A percentile compares a stretch with the other conserved stretches of the same genome.
Conservation (phyloP, 1,139 yeast genomes). For the Petasospora fabianii region DNA sequence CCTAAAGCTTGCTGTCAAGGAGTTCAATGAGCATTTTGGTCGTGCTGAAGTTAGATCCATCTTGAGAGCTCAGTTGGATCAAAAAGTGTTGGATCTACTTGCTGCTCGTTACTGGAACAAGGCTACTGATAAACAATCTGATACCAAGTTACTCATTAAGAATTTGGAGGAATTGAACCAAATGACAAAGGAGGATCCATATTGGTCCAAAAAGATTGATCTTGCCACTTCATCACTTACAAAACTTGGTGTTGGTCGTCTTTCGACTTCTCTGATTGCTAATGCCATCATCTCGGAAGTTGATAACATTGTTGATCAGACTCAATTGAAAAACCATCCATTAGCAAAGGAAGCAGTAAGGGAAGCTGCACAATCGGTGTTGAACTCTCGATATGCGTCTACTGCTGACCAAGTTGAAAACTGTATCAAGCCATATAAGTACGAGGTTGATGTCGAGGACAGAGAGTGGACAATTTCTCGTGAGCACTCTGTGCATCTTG, state of each 20-base stretch:
- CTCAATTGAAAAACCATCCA: slow-evolving; percentile 81
- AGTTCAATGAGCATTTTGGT: slow-evolving; percentile 77
- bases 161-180: slow-evolving; percentile 48
- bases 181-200: slow-evolving; percentile 62
- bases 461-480: slow-evolving; percentile 86
- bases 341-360: slow-evolving; percentile 75
- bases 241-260: slow-evolving; percentile 88
- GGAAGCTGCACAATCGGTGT: slow-evolving; percentile 80
- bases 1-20: slow-evolving; percentile 82
- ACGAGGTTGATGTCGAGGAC: slow-evolving; percentile 94
- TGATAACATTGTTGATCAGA: slow-evolving; percentile 63
- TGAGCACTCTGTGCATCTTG: slow-evolving; percentile 67
- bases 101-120: slow-evolving; percentile 91
- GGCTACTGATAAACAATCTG: slow-evolving; percentile 15
- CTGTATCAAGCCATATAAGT: slow-evolving; percentile 95
- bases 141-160: slow-evolving; percentile 31
- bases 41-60: slow-evolving; percentile 77
- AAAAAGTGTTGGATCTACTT: slow-evolving; percentile 75
- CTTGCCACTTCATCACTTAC: slow-evolving; percentile 80
- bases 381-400: slow-evolving; percentile 75
- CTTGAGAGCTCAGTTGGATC: slow-evolving; percentile 82
- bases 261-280: slow-evolving; percentile 79
- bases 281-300: slow-evolving; percentile 77
- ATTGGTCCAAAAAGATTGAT: slow-evolving; percentile 88
- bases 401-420: slow-evolving; percentile 98